Percentiles rank a stretch among this genome's conserved stretches.
These are phyloP conservation scores for Coemansia sp. DNA, from an alignment of 371 early-diverging fungal genomes.

Conservation along the genomic window DNA sequence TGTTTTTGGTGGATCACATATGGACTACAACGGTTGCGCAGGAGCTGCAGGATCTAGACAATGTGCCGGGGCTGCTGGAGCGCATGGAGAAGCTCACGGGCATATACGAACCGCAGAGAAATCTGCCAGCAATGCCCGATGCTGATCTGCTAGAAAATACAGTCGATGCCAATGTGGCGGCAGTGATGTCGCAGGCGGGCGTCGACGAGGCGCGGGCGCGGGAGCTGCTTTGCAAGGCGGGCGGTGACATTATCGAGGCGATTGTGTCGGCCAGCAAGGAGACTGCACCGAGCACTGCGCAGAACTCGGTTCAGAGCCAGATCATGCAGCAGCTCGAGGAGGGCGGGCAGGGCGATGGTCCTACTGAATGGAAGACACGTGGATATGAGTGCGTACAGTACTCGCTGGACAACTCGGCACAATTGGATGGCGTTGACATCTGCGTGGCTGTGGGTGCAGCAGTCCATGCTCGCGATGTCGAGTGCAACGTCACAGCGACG, in stretches of 20 bases:
- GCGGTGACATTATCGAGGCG: slow-evolving; percentile 67
- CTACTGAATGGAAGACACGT: slow-evolving; percentile 32
- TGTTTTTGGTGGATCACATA: slow-evolving; percentile 69
- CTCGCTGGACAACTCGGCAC: slow-evolving; percentile 18
- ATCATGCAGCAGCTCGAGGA: slow-evolving; percentile 33
- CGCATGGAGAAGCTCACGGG: slow-evolving; percentile 66
- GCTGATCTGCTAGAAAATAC: slow-evolving; percentile 22
- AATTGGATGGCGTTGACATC: slow-evolving; percentile 41
- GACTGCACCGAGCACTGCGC: not conserved
- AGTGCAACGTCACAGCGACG: slow-evolving; percentile 19
- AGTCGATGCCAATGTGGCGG: slow-evolving; percentile 53
- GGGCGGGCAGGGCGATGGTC: slow-evolving; percentile 3
- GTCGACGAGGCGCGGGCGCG: slow-evolving; percentile 59
- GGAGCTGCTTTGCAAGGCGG: slow-evolving; percentile 57
- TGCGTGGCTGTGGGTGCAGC: slow-evolving; percentile 19
- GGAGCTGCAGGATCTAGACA: slow-evolving; percentile 57
- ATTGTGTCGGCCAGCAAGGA: slow-evolving; percentile 56
- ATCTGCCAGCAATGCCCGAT: slow-evolving; percentile 15
- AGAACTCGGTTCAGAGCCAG: slow-evolving; percentile 24
- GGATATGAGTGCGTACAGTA: slow-evolving; percentile 35
- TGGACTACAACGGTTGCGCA: slow-evolving; percentile 69
- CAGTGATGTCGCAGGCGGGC: slow-evolving; percentile 63
- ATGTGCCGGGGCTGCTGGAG: slow-evolving; percentile 58
- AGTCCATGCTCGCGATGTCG: slow-evolving; percentile 14
- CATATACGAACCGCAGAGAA: slow-evolving; percentile 55